Evolutionary conservation across 768 basidiomycete genomes (phyloP).

Genomic region (Baorangia bicolor): DNA sequence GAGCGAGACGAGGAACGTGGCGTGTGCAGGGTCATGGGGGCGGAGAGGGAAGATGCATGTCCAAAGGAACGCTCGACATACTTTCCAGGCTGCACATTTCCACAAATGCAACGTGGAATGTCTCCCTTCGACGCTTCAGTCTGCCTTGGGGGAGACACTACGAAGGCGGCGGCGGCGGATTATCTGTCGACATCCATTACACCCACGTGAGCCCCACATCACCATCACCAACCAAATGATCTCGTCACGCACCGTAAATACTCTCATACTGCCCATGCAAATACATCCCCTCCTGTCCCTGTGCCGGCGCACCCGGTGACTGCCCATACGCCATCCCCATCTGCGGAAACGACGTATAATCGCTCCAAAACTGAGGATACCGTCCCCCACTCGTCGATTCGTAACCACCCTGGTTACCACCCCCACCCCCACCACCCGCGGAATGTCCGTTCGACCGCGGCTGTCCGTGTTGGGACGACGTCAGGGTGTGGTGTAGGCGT

Average conservation of each 20-base stretch:
- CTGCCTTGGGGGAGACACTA: neutral
- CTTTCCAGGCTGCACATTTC: neutral
- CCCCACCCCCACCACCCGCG: neutral
- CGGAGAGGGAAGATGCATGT: neutral
- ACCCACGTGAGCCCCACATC: neutral
- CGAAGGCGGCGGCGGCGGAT: constrained; percentile 8
- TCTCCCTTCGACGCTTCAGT: neutral
- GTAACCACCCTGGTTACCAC: constrained; percentile 19
- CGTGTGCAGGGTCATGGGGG: neutral
- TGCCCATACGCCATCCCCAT: constrained; percentile 42
- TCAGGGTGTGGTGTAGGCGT: constrained; percentile 19
- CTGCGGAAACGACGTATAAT: constrained; percentile 52
- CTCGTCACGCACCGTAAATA: constrained; percentile 29
- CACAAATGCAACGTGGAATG: neutral
- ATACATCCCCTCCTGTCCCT: constrained; percentile 25
- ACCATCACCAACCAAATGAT: neutral
- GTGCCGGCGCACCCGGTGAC: constrained; percentile 1
- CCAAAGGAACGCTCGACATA: neutral
- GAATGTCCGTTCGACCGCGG: constrained; percentile 18
- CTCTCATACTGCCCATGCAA: constrained; percentile 23
- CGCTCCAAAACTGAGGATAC: constrained; percentile 56
- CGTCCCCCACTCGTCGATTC: constrained; percentile 27
- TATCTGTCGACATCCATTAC: constrained; percentile 1
- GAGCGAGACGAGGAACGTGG: neutral
- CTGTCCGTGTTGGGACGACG: constrained; percentile 20